phyloP scores from a whole-genome alignment of 495 filamentous ascomycete genomes.

The Hyphodiscus hymeniophilus region DNA sequence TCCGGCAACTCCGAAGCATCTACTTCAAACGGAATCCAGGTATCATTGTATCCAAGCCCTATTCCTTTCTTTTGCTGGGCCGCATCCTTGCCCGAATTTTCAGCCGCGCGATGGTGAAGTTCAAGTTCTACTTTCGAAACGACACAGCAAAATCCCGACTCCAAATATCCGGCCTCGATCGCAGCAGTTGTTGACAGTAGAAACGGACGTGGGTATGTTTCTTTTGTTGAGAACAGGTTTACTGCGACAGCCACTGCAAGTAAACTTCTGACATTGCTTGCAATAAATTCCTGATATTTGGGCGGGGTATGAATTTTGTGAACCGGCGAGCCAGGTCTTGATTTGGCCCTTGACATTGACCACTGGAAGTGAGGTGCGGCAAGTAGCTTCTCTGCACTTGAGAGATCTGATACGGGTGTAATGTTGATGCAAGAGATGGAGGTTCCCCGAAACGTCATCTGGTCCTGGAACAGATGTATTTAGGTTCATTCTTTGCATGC shows the following conservation, averaged over 20 bases:
- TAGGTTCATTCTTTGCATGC: no score
- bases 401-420: no score
- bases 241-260: neutral
- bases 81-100: neutral
- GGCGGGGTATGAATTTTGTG: no score
- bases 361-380: no score
- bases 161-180: neutral
- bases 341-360: no score
- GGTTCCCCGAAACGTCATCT: no score
- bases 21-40: neutral
- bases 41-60: neutral
- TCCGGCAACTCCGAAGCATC: neutral
- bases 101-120: neutral
- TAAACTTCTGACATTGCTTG: neutral
- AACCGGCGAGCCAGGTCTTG: no score
- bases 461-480: no score
- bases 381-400: no score
- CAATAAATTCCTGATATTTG: constrained; percentile 2
- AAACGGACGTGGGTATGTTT: neutral
- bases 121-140: constrained; percentile 2
- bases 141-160: neutral
- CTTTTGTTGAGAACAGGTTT: neutral
- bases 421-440: no score
- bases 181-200: constrained; percentile 1
- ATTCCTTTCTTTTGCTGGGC: neutral